phyloP scores from a whole-genome alignment of 495 filamentous ascomycete genomes.

The Niebla homalea region DNA sequence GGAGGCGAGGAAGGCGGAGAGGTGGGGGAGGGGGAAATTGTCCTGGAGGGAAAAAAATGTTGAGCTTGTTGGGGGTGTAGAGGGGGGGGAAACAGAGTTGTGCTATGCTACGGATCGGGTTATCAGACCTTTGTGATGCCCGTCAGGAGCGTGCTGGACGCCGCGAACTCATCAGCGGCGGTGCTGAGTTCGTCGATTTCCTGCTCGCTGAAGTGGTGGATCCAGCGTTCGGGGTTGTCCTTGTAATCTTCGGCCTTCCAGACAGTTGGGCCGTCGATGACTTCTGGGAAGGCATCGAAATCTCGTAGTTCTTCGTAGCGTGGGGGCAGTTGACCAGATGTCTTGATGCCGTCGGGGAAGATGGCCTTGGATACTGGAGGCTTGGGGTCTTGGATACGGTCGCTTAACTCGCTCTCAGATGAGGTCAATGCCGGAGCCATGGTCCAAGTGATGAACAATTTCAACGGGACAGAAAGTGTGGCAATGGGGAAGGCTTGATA shows the following conservation, averaged over 20 bases:
- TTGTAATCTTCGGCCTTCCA: constrained; percentile 66
- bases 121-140: constrained; percentile 52
- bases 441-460: too few species aligned
- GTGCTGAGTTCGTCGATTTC: constrained; percentile 57
- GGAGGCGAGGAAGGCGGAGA: constrained; percentile 38
- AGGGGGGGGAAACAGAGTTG: neutral
- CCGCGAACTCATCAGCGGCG: constrained; percentile 56
- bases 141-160: constrained; percentile 46
- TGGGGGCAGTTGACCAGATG: constrained; percentile 70
- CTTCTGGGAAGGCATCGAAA: constrained; percentile 60
- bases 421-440: constrained; percentile 8
- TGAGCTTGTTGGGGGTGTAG: neutral
- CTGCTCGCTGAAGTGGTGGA: constrained; percentile 49
- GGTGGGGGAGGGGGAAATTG: constrained; percentile 52
- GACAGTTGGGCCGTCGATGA: constrained; percentile 61
- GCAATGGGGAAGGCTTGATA: too few species aligned
- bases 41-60: constrained; percentile 18
- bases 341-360: constrained; percentile 49
- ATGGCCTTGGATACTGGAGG: constrained; percentile 9
- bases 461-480: too few species aligned
- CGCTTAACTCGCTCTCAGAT: neutral
- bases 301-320: constrained; percentile 50
- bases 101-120: neutral
- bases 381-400: neutral
- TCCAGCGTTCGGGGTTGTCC: constrained; percentile 60